These are phyloP conservation scores for Rhytidhysteron rufulum DNA, from an alignment of 2,329 filamentous ascomycete genomes.

Conservation along the genomic window DNA sequence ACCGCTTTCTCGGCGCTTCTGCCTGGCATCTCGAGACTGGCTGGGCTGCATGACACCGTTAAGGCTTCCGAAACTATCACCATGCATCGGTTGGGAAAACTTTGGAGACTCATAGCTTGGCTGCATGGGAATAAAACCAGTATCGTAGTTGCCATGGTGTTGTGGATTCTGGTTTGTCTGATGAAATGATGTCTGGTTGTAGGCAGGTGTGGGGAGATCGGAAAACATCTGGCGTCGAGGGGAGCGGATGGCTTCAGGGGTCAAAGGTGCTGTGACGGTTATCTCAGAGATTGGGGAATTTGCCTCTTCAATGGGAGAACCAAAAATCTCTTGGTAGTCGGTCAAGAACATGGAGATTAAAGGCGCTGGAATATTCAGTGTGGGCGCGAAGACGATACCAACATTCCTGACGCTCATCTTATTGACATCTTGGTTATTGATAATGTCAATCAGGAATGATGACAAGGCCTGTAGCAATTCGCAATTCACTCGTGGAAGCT, in stretches of 20 bases:
- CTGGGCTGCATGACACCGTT: conserved; percentile 26
- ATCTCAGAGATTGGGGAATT: conserved; percentile 44
- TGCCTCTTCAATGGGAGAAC: conserved; percentile 59
- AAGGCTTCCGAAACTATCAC: conserved; percentile 31
- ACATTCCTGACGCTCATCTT: conserved; percentile 98
- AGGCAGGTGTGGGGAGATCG: conserved; percentile 61
- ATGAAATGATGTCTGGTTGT: conserved; percentile 54
- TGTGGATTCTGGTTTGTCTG: conserved; percentile 18
- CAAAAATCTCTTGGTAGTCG: conserved; percentile 84
- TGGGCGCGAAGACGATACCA: conserved; percentile 96
- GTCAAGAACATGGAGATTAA: conserved; percentile 93
- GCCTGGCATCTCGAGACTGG: conserved; percentile 25
- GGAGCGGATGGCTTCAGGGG: conserved; percentile 58
- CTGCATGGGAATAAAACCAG: conserved; percentile 50
- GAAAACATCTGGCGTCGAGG: conserved; percentile 64
- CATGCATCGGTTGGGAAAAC: conserved; percentile 24
- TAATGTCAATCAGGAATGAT: conserved; percentile 84
- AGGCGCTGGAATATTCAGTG: conserved; percentile 90
- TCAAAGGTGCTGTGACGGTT: conserved; percentile 38
- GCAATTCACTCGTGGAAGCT: conserved; percentile 74
- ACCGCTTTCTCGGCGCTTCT: conserved; percentile 33
- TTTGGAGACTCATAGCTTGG: conserved; percentile 43
- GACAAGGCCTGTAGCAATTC: conserved; percentile 80
- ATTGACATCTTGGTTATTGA: conserved; percentile 84
- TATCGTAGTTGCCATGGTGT: conserved; percentile 39